A percentile compares a stretch with the other conserved stretches of the same genome.
Evolutionary conservation across 2,329 filamentous ascomycete genomes (phyloP).

Genomic region (Alternaria incomplexa): DNA sequence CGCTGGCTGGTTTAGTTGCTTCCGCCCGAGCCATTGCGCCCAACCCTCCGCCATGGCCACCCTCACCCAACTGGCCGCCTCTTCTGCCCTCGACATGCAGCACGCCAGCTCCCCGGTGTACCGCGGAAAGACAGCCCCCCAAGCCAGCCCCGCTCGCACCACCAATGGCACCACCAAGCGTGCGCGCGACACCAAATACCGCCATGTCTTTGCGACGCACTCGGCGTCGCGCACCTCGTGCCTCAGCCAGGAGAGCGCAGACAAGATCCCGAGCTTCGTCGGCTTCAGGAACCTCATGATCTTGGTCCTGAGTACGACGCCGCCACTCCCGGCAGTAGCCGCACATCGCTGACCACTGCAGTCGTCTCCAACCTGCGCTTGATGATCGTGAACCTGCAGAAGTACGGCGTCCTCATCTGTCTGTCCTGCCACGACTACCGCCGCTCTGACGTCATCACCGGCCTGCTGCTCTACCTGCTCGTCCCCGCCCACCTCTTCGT

Average conservation of each 20-base stretch:
- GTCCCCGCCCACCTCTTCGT: conserved; percentile 91
- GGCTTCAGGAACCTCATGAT: conserved; percentile 98
- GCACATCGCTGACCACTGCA: conserved; percentile 48
- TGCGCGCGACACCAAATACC: conserved; percentile 68
- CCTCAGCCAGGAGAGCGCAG: conserved; percentile 78
- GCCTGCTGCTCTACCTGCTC: conserved; percentile 78
- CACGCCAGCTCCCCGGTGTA: conserved; percentile 30
- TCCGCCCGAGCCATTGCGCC: conserved; percentile 10
- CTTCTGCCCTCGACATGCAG: conserved; percentile 31
- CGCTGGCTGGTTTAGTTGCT: conserved; percentile 2
- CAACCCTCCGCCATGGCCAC: conserved; percentile 39
- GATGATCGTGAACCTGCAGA: conserved; percentile 96
- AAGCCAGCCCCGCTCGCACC: background rate
- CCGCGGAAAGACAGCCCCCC: conserved; percentile 23
- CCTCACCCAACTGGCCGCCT: conserved; percentile 27
- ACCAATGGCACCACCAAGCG: conserved; percentile 21
- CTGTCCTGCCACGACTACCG: conserved; percentile 88
- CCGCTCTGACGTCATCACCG: conserved; percentile 75
- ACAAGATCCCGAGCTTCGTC: conserved; percentile 78
- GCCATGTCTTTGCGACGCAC: conserved; percentile 90
- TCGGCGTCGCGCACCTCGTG: conserved; percentile 74
- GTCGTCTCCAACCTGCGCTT: conserved; percentile 92
- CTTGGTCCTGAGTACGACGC: conserved; percentile 75
- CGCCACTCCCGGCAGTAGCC: conserved; percentile 2
- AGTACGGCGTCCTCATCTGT: conserved; percentile 97